A percentile compares a stretch with the other conserved stretches of the same genome.
Evolutionary conservation across 495 filamentous ascomycete species (phyloP).

Genomic region (Xylaria intraflava): DNA sequence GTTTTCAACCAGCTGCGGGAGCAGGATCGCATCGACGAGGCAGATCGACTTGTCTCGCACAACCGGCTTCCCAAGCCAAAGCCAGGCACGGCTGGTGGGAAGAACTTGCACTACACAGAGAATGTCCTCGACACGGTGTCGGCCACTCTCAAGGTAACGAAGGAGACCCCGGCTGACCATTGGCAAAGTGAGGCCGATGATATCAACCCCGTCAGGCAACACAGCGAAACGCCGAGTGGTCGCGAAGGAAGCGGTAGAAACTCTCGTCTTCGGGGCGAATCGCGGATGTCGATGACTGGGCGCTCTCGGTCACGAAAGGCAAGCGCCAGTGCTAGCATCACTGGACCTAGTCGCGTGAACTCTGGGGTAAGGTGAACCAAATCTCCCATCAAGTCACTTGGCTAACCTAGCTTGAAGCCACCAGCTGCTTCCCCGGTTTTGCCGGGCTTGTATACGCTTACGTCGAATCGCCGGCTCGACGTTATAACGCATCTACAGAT

Average conservation of each 20-base stretch:
- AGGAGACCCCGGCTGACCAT: slow-evolving; percentile 36
- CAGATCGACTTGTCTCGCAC: slow-evolving; percentile 80
- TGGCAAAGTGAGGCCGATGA: slow-evolving; percentile 71
- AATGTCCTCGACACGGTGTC: slow-evolving; percentile 70
- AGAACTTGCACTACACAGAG: slow-evolving; percentile 86
- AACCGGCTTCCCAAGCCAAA: slow-evolving; percentile 67
- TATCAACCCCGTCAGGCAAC: slow-evolving; percentile 35
- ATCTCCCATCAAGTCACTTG: neutral
- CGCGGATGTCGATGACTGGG: slow-evolving; percentile 34
- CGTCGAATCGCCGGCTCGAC: slow-evolving; percentile 66
- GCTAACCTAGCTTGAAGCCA: neutral
- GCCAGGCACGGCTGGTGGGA: slow-evolving; percentile 72
- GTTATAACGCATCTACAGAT: slow-evolving; percentile 79
- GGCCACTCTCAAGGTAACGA: slow-evolving; percentile 31
- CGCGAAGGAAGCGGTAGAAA: slow-evolving; percentile 46
- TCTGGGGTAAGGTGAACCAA: slow-evolving; percentile 35
- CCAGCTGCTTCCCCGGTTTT: neutral
- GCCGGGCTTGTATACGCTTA: slow-evolving; percentile 43
- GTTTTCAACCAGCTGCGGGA: slow-evolving; percentile 84
- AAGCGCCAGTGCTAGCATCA: slow-evolving; percentile 38
- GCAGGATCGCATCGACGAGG: slow-evolving; percentile 81
- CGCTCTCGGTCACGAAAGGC: slow-evolving; percentile 58
- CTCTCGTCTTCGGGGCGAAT: slow-evolving; percentile 43
- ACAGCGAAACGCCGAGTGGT: slow-evolving; percentile 41
- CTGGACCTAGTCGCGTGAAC: slow-evolving; percentile 37